Base-by-base conservation (phyloP, 805 yeast species). In the Metschnikowia anglica region DNA sequence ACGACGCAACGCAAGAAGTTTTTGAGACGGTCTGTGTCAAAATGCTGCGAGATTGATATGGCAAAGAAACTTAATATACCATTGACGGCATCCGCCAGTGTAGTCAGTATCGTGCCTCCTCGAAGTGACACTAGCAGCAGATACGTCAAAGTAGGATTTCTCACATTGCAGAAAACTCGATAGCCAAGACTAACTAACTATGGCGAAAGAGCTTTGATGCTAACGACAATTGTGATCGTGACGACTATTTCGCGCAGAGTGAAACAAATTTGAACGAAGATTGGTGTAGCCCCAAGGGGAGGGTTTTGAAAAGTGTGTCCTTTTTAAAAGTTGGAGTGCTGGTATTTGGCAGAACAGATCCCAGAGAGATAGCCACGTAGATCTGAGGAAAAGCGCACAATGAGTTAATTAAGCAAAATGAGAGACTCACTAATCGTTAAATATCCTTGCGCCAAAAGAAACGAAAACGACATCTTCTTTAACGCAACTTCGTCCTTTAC, bases 1-100 rank as follows among this genome's bases (percentile, higher is more conserved):
- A 79, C 46, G 8, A 83, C 64, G 10, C 96, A 91, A 56, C 76
- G 83, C 2, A 76, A 23, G n/a, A 87, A 63, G 5, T 97, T 96
- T 47, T 70, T 60, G 32, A 80, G 61, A 50, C 78, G 76, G 9
- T 48, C 47, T 8, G 54, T 37, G 34, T 64, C 61, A 16, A 55
- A 30, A 20, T 27, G 27, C 26, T 19, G 33, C 30, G 8, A 17
- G 26, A 34, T 10, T 6, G 28, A 34, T 10, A 7, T 19, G 6
- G 15, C 18, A 9, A 28, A 2, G 19, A 21, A 16, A 7, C 21
- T 23, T 17, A 17, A 17, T 4, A 34, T 11, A 6, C 45, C 40
- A 3, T 39, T 37, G 5, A 44, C 25, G 2, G 66, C 51, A 37
- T 65, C 70, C 3, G 62, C 54, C 5, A 65, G 42, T n/a, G 76